These are phyloP conservation scores for Stemphylium lycopersici DNA, from an alignment of 2,329 filamentous ascomycete genomes.

Conservation along the genomic window DNA sequence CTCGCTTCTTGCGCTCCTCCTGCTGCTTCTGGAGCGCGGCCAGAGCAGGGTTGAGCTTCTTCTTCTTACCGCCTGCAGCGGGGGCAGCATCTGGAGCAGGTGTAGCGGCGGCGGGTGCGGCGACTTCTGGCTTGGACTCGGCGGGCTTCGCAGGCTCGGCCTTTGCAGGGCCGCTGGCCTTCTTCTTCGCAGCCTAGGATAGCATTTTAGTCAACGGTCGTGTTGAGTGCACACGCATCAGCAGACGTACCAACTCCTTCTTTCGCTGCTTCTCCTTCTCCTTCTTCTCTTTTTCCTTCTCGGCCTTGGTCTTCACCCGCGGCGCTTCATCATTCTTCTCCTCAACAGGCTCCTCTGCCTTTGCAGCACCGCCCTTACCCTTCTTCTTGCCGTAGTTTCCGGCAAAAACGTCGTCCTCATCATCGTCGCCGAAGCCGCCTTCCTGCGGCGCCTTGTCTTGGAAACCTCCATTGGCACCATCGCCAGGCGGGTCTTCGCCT, in stretches of 20 bases:
- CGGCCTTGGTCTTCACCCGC: constrained; percentile 88
- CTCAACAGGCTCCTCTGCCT: constrained; percentile 49
- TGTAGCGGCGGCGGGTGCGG: constrained; percentile 41
- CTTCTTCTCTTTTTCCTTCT: constrained; percentile 98
- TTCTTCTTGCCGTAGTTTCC: constrained; percentile 71
- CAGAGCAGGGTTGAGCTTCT: constrained; percentile 82
- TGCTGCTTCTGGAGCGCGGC: constrained; percentile 80
- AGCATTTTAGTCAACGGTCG: constrained; percentile 7
- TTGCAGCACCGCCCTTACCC: constrained; percentile 60
- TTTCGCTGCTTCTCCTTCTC: constrained; percentile 98
- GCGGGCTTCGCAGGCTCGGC: constrained; percentile 51
- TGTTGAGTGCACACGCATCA: background rate
- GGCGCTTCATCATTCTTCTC: constrained; percentile 49
- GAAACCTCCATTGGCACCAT: constrained; percentile 54
- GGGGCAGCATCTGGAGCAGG: constrained; percentile 41
- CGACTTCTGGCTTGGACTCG: constrained; percentile 45
- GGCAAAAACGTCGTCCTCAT: constrained; percentile 79
- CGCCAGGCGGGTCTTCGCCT: constrained; percentile 63
- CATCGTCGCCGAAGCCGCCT: constrained; percentile 69
- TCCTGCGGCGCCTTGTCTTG: constrained; percentile 77
- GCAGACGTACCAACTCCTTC: constrained; percentile 81
- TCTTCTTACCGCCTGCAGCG: constrained; percentile 72
- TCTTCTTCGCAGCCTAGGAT: constrained; percentile 59
- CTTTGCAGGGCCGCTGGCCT: constrained; percentile 60
- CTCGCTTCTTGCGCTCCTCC: constrained; percentile 70